Base-by-base conservation (phyloP, 2,329 filamentous ascomycete species). In the Neoarthrinium moseri region DNA sequence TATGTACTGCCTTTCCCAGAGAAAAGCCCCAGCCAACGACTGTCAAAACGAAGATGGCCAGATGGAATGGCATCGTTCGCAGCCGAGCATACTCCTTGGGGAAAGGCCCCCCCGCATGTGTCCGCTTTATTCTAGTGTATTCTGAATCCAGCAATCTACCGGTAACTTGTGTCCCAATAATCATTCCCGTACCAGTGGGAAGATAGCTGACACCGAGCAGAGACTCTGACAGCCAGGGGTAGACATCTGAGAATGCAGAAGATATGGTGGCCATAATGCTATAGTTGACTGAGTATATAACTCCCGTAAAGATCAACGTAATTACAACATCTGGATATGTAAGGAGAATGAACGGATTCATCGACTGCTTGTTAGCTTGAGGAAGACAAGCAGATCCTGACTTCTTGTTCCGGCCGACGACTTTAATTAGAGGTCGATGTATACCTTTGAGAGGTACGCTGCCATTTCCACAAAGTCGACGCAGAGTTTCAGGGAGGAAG, bases 181-280 rank as follows among this genome's bases (percentile, higher is more conserved):
- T 57, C 58, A 64, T 65, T 7, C 62, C 62, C 8, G 53, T 43
- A 8, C 63, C 63, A 1, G 56, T 63, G 4, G 59, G 51, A 4
- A 65, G 49, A 30, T 63, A 65, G 32, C 62, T 64, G 3, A 67
- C 24, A 2, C 64, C 64, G 4, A 67, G 54, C 1, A 57, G 48
- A 2, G 63, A 62, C 45, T 64, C 58, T 2, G 60, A 58, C 1
- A 65, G 50, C 34, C 47, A 59, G n/a, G 51, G 49, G 37, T 59
- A 65, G 11, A 52, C 49, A 8, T 49, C 53, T 2, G 53, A 47
- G 40, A 66, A 62, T 0, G 64, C 57, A 2, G 62, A 64, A 1
- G 65, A 63, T 24, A 65, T 60, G 8, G 64, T 66, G 1, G 62
- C 59, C 2, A 59, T 63, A n/a, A 66, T 54, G 4, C 60, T 66